Percentiles rank a stretch among this genome's conserved stretches.
Evolutionary conservation across 345 rosid genomes (phyloP).

Genomic region (Sonneratia caseolaris): DNA sequence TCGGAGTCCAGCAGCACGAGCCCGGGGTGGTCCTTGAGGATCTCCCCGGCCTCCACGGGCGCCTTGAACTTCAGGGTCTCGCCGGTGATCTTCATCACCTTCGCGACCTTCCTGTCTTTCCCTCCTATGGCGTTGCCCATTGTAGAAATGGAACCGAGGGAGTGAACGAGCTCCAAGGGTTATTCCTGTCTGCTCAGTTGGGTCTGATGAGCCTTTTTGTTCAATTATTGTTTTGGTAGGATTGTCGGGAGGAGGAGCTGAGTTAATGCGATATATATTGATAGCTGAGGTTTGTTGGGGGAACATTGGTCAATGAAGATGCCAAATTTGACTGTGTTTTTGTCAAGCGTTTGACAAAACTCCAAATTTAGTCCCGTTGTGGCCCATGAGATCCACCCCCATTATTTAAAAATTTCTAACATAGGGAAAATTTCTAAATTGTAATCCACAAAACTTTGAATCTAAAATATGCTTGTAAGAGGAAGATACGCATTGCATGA

Average conservation of each 20-base stretch:
- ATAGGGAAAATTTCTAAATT: no score
- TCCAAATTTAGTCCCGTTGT: no score
- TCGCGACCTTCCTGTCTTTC: slow-evolving; percentile 35
- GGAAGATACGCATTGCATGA: no score
- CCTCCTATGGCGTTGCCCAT: slow-evolving; percentile 78
- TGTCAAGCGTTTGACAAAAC: slow-evolving; percentile 24
- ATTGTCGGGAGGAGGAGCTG: neutral
- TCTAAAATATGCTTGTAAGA: no score
- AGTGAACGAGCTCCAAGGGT: neutral
- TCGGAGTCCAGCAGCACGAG: slow-evolving; percentile 72
- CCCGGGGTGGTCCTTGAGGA: slow-evolving; percentile 55
- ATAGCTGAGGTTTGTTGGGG: neutral
- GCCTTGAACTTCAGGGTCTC: slow-evolving; percentile 74
- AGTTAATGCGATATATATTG: neutral
- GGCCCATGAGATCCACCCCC: no score
- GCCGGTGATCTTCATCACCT: slow-evolving; percentile 80
- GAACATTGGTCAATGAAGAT: slow-evolving; percentile 31
- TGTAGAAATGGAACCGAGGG: neutral
- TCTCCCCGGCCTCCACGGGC: slow-evolving; percentile 71
- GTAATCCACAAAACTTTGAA: no score
- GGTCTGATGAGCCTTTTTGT: no score
- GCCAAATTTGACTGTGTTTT: slow-evolving; percentile 22
- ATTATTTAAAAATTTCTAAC: no score
- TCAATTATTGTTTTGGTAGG: neutral
- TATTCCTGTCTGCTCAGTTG: neutral